Base-by-base conservation (phyloP, 495 filamentous ascomycete genomes). In the Xylaria acuta region DNA sequence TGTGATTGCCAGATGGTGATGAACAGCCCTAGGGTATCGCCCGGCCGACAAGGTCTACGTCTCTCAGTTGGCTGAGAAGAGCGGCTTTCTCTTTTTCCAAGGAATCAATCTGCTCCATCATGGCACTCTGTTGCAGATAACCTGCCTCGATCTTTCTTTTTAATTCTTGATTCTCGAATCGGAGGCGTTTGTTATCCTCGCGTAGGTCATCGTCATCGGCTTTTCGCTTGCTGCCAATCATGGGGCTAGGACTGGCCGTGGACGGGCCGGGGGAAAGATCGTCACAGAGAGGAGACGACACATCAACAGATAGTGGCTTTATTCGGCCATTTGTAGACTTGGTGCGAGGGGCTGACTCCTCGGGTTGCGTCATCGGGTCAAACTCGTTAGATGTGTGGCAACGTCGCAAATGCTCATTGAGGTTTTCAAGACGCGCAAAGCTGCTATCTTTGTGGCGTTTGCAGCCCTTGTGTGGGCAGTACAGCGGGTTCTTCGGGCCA, bases 381-480 rank as follows among this genome's bases (percentile, higher is more conserved):
- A 34, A 18, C 16, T 59, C 59, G n/a, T 40, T 67, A 16, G 70
- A 34, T 8, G 87, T 85, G 81, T 97, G 95, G 12, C 94, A 93
- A 5, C 93, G 90, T 34, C 94, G 89, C 27, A 95, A 80, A 78
- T 98, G 95, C 81, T 98, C 95, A 73, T 92, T 91, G 3, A 97
- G 86, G 73, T 98, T 97, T 81, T 97, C 95, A 67, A 91, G 89
- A 1, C 95, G 89, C 20, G 92, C 92, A 79, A 97, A 98, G 2
- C 93, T 93, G 73, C 91, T 88, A 76, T 88, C 90, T 0, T 86
- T 87, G 78, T 92, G 91, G 18, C 94, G 90, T 76, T 94, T 93
- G 84, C 95, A 97, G 78, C 90, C 88, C n/a, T 81, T 75, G 70
- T 93, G 88, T 0, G 94, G 93, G 73, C 95, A 98, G 79, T 91